Conservation (phyloP, 2,329 filamentous ascomycete genomes). For the Tolypocladium endophyticum region DNA sequence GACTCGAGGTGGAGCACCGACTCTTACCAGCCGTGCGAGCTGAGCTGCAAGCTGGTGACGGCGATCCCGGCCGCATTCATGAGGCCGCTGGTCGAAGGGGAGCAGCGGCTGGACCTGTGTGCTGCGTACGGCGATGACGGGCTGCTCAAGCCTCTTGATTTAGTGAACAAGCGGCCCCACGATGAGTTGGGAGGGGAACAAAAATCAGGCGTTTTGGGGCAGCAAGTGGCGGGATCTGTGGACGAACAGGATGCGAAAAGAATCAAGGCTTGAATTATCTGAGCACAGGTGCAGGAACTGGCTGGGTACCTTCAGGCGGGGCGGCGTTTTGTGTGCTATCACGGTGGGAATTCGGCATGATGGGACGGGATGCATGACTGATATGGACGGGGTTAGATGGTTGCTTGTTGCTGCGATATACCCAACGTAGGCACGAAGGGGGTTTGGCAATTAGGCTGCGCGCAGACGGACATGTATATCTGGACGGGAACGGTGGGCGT, state of each 20-base stretch:
- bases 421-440: not conserved
- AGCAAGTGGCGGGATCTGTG: not conserved
- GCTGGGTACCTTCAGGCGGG: not conserved
- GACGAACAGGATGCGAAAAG: slow-evolving; percentile 1
- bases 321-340: not conserved
- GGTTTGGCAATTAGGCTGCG: not conserved
- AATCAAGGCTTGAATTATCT: slow-evolving; percentile 1
- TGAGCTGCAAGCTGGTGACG: slow-evolving; percentile 20
- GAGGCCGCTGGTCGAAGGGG: slow-evolving; percentile 18
- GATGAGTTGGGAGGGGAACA: not conserved
- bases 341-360: not conserved
- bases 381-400: not conserved
- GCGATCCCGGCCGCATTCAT: slow-evolving; percentile 25
- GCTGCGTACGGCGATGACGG: slow-evolving; percentile 12
- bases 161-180: not conserved
- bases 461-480: not conserved
- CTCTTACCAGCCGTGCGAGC: slow-evolving; percentile 23
- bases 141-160: not conserved
- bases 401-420: slow-evolving; percentile 1
- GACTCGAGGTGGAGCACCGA: slow-evolving; percentile 23
- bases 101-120: slow-evolving; percentile 23
- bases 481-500: not conserved
- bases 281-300: not conserved
- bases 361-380: not conserved
- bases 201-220: not conserved